A percentile compares a stretch with the other conserved stretches of the same genome.
These are phyloP conservation scores for Phaeosphaeriaceae sp. DNA, from an alignment of 2,329 filamentous ascomycete species.

Conservation along the genomic window DNA sequence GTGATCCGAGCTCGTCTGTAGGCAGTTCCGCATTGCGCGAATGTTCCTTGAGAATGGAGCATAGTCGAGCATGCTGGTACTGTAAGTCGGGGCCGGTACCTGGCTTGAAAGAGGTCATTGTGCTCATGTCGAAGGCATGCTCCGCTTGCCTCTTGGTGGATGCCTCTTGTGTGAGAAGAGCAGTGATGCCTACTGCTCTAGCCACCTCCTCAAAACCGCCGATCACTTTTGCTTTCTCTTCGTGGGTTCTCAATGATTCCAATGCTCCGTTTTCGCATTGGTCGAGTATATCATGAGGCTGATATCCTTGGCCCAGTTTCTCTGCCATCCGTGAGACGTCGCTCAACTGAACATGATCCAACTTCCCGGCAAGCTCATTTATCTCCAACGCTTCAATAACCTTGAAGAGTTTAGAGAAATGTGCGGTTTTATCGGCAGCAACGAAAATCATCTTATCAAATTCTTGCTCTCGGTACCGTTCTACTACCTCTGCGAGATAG, in stretches of 20 bases:
- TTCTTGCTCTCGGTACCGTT: conserved; percentile 66
- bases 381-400: conserved; percentile 66
- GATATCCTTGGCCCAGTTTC: conserved; percentile 64
- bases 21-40: conserved; percentile 20
- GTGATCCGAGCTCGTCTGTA: too few species aligned
- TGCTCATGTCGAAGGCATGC: conserved; percentile 78
- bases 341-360: conserved; percentile 70
- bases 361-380: conserved; percentile 64
- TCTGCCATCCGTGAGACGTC: conserved; percentile 65
- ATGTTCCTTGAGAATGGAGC: conserved; percentile 59
- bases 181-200: conserved; percentile 88
- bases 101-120: conserved; percentile 83
- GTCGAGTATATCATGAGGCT: conserved; percentile 56
- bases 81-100: conserved; percentile 87
- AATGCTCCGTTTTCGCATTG: conserved; percentile 91
- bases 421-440: conserved; percentile 68
- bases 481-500: conserved; percentile 70
- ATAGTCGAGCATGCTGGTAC: conserved; percentile 65
- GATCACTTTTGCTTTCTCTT: too few species aligned
- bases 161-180: conserved; percentile 99
- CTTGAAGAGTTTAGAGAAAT: conserved; percentile 70
- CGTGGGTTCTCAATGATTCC: too few species aligned
- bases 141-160: conserved; percentile 81
- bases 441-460: conserved; percentile 73
- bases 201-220: conserved; percentile 81